Evolutionary conservation across 768 basidiomycete genomes (phyloP).

Genomic region (Boletus pseudopeckii): DNA sequence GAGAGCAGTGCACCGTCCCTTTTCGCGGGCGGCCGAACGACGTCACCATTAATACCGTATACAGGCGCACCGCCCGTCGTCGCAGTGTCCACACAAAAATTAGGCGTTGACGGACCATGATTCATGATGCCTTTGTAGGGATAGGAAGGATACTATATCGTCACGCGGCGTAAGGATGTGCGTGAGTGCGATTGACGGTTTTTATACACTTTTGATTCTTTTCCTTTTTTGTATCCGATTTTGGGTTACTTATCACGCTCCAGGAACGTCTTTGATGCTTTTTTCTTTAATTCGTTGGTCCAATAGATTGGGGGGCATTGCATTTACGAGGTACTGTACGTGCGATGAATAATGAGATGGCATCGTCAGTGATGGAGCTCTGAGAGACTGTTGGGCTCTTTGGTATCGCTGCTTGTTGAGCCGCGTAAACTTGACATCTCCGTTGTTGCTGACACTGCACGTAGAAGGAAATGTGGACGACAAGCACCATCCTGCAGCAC

Average conservation of each 20-base stretch:
- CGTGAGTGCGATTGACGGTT: not conserved
- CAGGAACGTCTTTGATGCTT: not conserved
- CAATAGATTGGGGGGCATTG: slow-evolving; percentile 5
- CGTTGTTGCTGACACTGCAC: not conserved
- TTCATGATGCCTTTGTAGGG: not conserved
- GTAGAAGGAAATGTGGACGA: not conserved
- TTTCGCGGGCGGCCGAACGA: slow-evolving; percentile 16
- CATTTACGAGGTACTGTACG: slow-evolving; percentile 3
- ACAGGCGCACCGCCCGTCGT: slow-evolving; percentile 2
- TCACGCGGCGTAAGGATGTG: no score
- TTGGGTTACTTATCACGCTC: not conserved
- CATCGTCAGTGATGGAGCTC: not conserved
- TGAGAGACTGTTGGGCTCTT: not conserved
- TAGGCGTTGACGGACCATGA: slow-evolving; percentile 21
- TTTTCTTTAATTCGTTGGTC: not conserved
- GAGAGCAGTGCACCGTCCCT: slow-evolving; percentile 9
- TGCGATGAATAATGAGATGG: slow-evolving; percentile 6
- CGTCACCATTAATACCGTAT: slow-evolving; percentile 27
- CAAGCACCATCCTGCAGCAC: not conserved
- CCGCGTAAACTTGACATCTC: no score
- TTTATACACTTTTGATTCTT: not conserved
- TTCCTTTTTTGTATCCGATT: not conserved
- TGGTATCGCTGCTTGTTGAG: not conserved
- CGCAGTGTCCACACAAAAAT: slow-evolving; percentile 13
- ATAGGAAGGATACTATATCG: not conserved